phyloP scores from a whole-genome alignment of 805 yeast species.

The Teunomyces funiuensis region DNA sequence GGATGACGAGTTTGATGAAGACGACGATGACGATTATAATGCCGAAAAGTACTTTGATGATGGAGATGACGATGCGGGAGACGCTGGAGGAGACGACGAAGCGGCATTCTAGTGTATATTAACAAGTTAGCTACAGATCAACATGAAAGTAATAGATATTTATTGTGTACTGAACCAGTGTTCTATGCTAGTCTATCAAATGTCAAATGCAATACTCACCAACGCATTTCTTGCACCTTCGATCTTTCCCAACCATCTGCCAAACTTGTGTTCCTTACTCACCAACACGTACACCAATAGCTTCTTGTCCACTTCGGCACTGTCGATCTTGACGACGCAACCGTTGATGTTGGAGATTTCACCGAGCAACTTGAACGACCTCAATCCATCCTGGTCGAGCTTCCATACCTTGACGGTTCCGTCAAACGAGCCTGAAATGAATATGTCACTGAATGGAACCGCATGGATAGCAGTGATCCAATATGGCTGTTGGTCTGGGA shows the following conservation, averaged over 20 bases:
- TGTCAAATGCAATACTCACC: slow-evolving; percentile 14
- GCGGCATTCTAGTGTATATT: slow-evolving; percentile 54
- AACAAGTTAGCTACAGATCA: not conserved
- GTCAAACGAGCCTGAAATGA: slow-evolving; percentile 86
- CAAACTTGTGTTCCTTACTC: slow-evolving; percentile 83
- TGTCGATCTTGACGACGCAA: slow-evolving; percentile 61
- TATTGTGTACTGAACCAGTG: not conserved
- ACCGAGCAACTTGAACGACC: slow-evolving; percentile 60
- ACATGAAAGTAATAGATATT: not conserved
- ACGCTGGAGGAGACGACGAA: slow-evolving; percentile 64
- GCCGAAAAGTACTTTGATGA: slow-evolving; percentile 79
- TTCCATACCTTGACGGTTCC: slow-evolving; percentile 82
- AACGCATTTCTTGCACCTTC: slow-evolving; percentile 75
- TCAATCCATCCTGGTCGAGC: slow-evolving; percentile 54
- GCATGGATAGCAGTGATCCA: slow-evolving; percentile 83
- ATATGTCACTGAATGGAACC: slow-evolving; percentile 79
- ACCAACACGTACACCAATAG: slow-evolving; percentile 58
- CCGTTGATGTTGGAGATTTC: slow-evolving; percentile 64
- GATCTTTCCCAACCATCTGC: slow-evolving; percentile 74
- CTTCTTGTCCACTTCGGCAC: slow-evolving; percentile 53
- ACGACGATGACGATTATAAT: slow-evolving; percentile 76
- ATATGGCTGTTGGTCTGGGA: slow-evolving; percentile 77
- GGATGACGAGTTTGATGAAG: slow-evolving; percentile 71
- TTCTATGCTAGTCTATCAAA: slow-evolving; percentile 3
- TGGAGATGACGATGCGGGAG: slow-evolving; percentile 64